Evolutionary conservation across 352 stramenopile species (phyloP).

Genomic region (Elongisporangium anandrum): DNA sequence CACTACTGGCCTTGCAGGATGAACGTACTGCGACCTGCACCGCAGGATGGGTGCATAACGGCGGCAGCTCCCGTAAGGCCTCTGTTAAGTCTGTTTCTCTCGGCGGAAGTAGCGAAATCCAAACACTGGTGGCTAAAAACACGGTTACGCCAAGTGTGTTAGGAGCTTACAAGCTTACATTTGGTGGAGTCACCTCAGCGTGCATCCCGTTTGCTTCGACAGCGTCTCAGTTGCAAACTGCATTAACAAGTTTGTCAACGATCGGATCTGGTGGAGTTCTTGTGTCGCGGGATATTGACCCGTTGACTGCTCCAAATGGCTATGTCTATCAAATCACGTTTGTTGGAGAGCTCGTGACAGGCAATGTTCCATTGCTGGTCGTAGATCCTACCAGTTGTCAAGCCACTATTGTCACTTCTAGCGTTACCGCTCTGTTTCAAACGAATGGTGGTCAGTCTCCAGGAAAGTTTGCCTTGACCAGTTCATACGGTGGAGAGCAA

Average conservation of each 20-base stretch:
- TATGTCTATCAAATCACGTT: slow-evolving; percentile 71
- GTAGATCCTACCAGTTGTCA: slow-evolving; percentile 13
- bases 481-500: slow-evolving; percentile 50
- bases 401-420: slow-evolving; percentile 17
- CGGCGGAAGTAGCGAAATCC: slow-evolving; percentile 60
- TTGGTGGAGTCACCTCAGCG: slow-evolving; percentile 25
- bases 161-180: slow-evolving; percentile 43
- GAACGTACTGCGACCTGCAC: slow-evolving; percentile 20
- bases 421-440: slow-evolving; percentile 17
- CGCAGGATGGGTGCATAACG: slow-evolving; percentile 22
- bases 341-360: slow-evolving; percentile 45
- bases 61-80: slow-evolving; percentile 38
- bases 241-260: slow-evolving; percentile 19
- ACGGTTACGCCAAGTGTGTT: slow-evolving; percentile 8
- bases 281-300: slow-evolving; percentile 40
- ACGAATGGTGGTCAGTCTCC: slow-evolving; percentile 22
- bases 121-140: slow-evolving; percentile 44
- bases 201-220: slow-evolving; percentile 35
- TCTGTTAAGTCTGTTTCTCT: slow-evolving; percentile 35
- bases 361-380: slow-evolving; percentile 37
- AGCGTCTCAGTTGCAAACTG: slow-evolving; percentile 15
- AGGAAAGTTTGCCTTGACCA: slow-evolving; percentile 38
- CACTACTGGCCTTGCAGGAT: slow-evolving; percentile 26
- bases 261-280: slow-evolving; percentile 38
- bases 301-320: slow-evolving; percentile 37